Evolutionary conservation across 192 early-diverging fungal genomes (phyloP), one percentile per base, ranked within the genome.

Genomic region (Umbelopsis sp.): DNA sequence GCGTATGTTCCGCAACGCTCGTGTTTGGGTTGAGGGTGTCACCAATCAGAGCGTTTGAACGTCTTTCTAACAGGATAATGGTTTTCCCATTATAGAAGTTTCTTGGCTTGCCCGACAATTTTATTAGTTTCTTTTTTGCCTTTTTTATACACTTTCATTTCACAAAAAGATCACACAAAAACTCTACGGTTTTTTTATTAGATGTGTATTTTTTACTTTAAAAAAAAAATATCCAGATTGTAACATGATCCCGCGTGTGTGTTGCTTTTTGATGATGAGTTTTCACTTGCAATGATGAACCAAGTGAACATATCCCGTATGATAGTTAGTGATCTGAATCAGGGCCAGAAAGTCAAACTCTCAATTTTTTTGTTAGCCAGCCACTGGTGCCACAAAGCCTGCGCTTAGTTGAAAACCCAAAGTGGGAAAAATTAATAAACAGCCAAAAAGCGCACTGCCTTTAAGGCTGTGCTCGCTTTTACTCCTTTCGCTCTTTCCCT

Each of bases 1-100:
- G 64, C 87, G 92, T 51, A 83, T 99, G 82, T 99, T 99, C 84
- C 74, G 86, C 75, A 99, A 98, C 73, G 96, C 95, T 4, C 84
- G 98, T 47, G 76, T 81, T 44, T 98, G 96, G 96, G 91, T 95
- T 37, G 88, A 80, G 66, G 33, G 55, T 11, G 55, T 30, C 9
- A 37, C 12, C 51, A 23, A 23, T 7, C 33, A 61, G 5, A 37
- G 12, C 6, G 1, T 35, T 33, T 0, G 13, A 4, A 25, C n/a
- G 51, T 25, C 23, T 23, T n/a, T 55, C n/a, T 15, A 33, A 33
- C 25, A 15, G 55, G 55, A 15, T 35, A 61, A 61, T 61, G 30
- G 55, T 61, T 61, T 61, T 58, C 20, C 20, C 48, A 20, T 16
- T 30, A 21, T 55, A 22, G 37, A 41, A 41, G 37, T 41, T 41